These are phyloP conservation scores for Mortierella sp. DNA, from an alignment of 371 early-diverging fungal species.

Conservation along the genomic window DNA sequence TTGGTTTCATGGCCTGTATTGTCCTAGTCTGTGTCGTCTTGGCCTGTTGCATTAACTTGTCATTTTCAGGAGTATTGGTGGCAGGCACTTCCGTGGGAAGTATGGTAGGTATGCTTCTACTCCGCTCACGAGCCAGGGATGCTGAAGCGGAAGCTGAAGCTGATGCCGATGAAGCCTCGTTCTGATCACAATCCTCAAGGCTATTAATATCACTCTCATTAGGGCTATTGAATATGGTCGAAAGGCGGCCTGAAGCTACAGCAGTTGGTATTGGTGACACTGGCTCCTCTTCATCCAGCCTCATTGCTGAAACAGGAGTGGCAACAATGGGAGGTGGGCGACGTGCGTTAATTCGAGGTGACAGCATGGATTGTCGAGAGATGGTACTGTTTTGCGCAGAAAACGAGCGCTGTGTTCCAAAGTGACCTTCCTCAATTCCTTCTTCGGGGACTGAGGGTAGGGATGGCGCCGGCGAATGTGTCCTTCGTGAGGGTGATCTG, in stretches of 20 bases:
- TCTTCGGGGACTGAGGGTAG: slow-evolving; percentile 47
- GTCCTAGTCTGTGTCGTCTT: neutral
- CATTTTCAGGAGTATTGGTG: neutral
- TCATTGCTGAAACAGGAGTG: neutral
- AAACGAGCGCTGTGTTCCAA: slow-evolving; percentile 32
- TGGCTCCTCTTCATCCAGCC: slow-evolving; percentile 5
- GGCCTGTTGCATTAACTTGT: neutral
- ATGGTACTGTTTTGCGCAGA: slow-evolving; percentile 41
- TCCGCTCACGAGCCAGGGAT: slow-evolving; percentile 2
- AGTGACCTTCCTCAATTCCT: slow-evolving; percentile 18
- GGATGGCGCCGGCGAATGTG: slow-evolving; percentile 45
- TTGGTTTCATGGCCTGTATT: neutral
- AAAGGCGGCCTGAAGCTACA: slow-evolving; percentile 8
- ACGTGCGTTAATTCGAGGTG: slow-evolving; percentile 20
- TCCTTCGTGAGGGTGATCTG: slow-evolving; percentile 40
- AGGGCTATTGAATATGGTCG: slow-evolving; percentile 12
- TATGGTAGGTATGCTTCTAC: neutral
- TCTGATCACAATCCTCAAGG: neutral
- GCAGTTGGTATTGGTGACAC: slow-evolving; percentile 22
- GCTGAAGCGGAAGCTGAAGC: neutral
- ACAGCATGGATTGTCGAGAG: slow-evolving; percentile 30
- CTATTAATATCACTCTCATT: neutral
- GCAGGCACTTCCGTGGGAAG: neutral
- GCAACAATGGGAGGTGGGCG: slow-evolving; percentile 22
- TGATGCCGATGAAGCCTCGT: slow-evolving; percentile 9